Base-by-base conservation (phyloP, 2,329 filamentous ascomycete species). In the Colletotrichum musae region DNA sequence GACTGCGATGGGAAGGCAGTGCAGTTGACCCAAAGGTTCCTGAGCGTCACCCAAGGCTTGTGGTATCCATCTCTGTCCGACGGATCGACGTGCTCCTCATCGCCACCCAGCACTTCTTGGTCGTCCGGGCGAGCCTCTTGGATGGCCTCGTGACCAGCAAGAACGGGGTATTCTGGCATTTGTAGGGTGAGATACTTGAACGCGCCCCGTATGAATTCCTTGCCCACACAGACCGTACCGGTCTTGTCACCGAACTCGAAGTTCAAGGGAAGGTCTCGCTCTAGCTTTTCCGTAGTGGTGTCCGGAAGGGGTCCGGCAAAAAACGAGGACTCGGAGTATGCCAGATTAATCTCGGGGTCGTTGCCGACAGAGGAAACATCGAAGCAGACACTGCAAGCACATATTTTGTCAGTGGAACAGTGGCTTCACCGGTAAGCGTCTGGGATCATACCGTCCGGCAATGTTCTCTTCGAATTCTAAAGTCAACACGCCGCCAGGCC, bases 181-280 rank as follows among this genome's bases (percentile, higher is more conserved):
- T 74, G 71, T 1, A 83, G 70, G 2, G 81, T 84, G 51, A 85
- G 73, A 58, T 85, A 87, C 4, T 82, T 77, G 70, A 85, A 85
- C 2, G 81, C 82, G 3, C 83, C 83, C 6, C 83, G 76, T 64
- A 83, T 50, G 43, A 70, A 65, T 45, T 74, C 58, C 16, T 54
- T 56, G 43, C 73, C 76, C 2, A 83, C 76, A 64, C 80, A 81
- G 50, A 78, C 76, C 4, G 71, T 66, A 16, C 80, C 77, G 6
- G 75, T 77, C 39, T 69, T 71, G 56, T 70, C 73, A 7, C 71
- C 72, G 6, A 80, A 72, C 5, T 75, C 73, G 45, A 79, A 74
- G 18, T 81, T 68, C 57, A 76, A 15, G 2, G 73, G 68, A 15
- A 75, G 60, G 28, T 74, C 70, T 43, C 73, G 64, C 18, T 72